Conservation (phyloP, 2,329 filamentous ascomycete genomes). For the Apiospora sp. region DNA sequence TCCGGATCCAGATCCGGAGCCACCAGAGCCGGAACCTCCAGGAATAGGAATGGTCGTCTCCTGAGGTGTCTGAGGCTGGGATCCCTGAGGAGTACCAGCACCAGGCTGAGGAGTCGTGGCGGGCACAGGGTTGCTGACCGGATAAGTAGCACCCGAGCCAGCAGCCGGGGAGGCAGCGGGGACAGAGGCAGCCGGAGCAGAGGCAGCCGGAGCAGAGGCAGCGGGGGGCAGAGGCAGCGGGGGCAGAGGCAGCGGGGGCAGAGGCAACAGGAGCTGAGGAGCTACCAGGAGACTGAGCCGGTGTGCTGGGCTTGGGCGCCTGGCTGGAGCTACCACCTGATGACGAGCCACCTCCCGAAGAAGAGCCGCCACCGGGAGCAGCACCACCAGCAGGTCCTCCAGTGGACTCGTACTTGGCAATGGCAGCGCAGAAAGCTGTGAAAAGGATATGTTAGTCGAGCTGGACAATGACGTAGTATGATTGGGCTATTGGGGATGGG, state of each 20-base stretch:
- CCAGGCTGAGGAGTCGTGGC: not conserved
- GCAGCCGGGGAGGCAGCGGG: not conserved
- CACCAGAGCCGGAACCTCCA: not conserved
- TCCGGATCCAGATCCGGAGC: not conserved
- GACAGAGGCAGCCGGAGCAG: not conserved
- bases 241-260: not conserved
- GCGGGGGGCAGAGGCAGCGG: not conserved
- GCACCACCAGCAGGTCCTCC: conserved; percentile 25
- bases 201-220: not conserved
- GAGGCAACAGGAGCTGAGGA: not conserved
- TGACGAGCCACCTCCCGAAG: conserved; percentile 12
- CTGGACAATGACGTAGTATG: not conserved
- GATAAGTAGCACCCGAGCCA: not conserved
- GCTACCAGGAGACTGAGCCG: not conserved
- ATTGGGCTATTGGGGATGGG: not conserved
- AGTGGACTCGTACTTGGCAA: conserved; percentile 57
- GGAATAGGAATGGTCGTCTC: conserved; percentile 9
- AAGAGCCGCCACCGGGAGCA: conserved; percentile 6
- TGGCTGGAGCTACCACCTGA: conserved; percentile 21
- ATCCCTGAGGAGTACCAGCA: conserved; percentile 4
- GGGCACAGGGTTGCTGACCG: not conserved
- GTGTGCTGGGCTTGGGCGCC: conserved; percentile 3
- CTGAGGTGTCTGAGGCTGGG: conserved; percentile 23
- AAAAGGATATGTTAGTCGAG: not conserved
- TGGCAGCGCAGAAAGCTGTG: conserved; percentile 64